Conservation (phyloP, 768 basidiomycete species). For the Lactarius psammicola region DNA sequence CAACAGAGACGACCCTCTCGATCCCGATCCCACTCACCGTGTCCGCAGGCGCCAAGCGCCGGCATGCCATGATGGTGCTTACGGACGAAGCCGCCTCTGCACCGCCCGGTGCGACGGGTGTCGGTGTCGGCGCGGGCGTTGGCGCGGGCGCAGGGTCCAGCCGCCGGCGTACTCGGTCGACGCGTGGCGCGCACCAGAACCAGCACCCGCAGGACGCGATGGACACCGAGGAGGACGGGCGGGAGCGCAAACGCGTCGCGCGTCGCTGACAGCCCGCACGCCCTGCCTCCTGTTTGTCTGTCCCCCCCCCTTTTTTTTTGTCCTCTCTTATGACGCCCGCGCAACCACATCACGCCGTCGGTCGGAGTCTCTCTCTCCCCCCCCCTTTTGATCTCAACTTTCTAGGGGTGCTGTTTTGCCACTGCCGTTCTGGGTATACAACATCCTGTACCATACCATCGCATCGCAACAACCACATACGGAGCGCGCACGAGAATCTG, state of each 20-base stretch:
- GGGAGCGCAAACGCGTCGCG: slow-evolving; percentile 73
- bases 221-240: slow-evolving; percentile 74
- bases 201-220: slow-evolving; percentile 49
- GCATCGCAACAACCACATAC: slow-evolving; percentile 4
- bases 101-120: slow-evolving; percentile 38
- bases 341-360: neutral
- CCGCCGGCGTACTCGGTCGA: slow-evolving; percentile 58
- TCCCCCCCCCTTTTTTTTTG: too few species aligned
- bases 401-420: slow-evolving; percentile 11
- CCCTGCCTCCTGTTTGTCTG: neutral
- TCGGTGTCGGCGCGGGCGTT: slow-evolving; percentile 33
- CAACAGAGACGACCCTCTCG: slow-evolving; percentile 30
- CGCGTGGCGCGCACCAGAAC: slow-evolving; percentile 41
- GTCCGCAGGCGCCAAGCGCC: slow-evolving; percentile 63
- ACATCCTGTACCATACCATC: slow-evolving; percentile 20
- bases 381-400: neutral
- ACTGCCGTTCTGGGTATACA: slow-evolving; percentile 17
- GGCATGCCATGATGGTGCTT: slow-evolving; percentile 77
- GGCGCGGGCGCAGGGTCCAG: slow-evolving; percentile 36
- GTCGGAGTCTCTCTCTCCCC: neutral
- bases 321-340: neutral
- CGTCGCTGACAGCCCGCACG: slow-evolving; percentile 47
- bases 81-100: slow-evolving; percentile 51
- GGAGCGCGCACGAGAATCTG: slow-evolving; percentile 17
- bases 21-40: slow-evolving; percentile 31